These are phyloP conservation scores for Mucor plumbeus DNA, from an alignment of 371 early-diverging fungal species.

Conservation along the genomic window DNA sequence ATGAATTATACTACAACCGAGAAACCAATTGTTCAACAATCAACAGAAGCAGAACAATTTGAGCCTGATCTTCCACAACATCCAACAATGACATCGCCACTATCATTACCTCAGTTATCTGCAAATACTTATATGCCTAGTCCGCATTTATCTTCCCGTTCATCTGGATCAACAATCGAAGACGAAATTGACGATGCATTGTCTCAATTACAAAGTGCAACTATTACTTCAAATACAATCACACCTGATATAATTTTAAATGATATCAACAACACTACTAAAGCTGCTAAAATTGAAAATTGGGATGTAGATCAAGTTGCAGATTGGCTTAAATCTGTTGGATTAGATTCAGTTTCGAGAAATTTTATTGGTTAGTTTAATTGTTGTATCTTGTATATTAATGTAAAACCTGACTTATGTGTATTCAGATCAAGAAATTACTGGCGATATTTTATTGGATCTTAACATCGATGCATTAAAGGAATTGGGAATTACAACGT, in stretches of 20 bases:
- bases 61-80: background rate
- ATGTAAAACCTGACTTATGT: slow-evolving; percentile 7
- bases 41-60: background rate
- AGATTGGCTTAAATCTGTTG: slow-evolving; percentile 53
- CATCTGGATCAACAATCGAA: slow-evolving; percentile 33
- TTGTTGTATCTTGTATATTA: background rate
- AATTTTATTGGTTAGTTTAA: slow-evolving; percentile 60
- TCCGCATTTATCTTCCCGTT: slow-evolving; percentile 25
- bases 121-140: slow-evolving; percentile 14
- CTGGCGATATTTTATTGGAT: slow-evolving; percentile 71
- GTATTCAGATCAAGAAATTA: slow-evolving; percentile 67
- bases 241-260: background rate
- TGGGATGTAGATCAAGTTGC: slow-evolving; percentile 53
- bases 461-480: slow-evolving; percentile 69
- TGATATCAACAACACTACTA: background rate
- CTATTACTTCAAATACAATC: background rate
- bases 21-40: slow-evolving; percentile 22
- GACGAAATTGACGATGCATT: slow-evolving; percentile 39
- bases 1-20: slow-evolving; percentile 64
- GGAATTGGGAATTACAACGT: slow-evolving; percentile 70
- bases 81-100: slow-evolving; percentile 5
- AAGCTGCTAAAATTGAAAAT: slow-evolving; percentile 29
- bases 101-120: slow-evolving; percentile 5
- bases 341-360: slow-evolving; percentile 58
- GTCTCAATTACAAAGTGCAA: slow-evolving; percentile 27